phyloP scores from a whole-genome alignment of 495 filamentous ascomycete genomes.

The Penicillium goetzii region DNA sequence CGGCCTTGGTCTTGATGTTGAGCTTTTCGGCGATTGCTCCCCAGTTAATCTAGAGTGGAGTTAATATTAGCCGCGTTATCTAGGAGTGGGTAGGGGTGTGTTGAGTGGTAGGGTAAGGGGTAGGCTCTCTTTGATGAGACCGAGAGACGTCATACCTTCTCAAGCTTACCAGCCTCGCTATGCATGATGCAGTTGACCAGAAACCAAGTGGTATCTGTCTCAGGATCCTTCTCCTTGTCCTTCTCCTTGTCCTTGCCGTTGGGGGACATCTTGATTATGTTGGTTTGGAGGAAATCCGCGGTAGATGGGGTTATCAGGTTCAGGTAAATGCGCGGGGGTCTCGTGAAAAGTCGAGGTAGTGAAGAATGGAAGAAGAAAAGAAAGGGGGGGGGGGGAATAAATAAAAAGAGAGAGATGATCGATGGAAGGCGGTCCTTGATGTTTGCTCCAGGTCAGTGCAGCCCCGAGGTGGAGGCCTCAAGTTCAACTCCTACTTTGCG shows the following conservation, averaged over 20 bases:
- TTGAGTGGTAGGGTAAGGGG: background rate
- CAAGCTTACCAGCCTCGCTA: background rate
- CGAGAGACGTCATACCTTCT: background rate
- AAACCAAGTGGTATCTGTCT: background rate
- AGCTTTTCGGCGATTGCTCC: background rate
- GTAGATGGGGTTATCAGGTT: background rate
- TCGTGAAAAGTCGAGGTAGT: background rate
- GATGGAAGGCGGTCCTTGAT: background rate
- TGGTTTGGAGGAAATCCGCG: background rate
- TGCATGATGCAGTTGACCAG: constrained; percentile 4
- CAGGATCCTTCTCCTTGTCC: background rate
- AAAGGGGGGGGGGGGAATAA: background rate
- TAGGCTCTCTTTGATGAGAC: background rate
- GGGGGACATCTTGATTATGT: background rate
- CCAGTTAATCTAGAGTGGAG: background rate
- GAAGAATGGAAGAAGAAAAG: background rate
- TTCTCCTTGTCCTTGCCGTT: background rate
- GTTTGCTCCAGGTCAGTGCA: background rate
- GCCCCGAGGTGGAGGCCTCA: background rate
- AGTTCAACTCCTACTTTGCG: background rate
- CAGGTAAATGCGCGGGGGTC: background rate
- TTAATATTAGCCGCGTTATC: background rate
- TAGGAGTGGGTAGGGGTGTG: background rate
- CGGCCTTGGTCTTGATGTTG: background rate
- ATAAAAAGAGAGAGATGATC: background rate